Conservation (phyloP, 2,329 filamentous ascomycete genomes). For the Didymella sp. region DNA sequence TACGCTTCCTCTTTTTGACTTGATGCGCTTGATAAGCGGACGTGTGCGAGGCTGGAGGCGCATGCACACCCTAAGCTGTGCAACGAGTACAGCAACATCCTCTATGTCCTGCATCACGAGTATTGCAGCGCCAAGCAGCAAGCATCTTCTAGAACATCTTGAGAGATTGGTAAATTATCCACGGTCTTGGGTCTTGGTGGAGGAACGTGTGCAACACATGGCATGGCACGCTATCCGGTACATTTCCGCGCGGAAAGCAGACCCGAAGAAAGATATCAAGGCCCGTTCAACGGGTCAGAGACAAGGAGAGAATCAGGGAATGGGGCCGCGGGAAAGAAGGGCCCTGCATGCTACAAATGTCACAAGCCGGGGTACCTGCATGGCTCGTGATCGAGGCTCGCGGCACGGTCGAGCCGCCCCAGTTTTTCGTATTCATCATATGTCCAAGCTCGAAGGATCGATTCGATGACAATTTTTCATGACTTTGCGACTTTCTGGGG, state of each 20-base stretch:
- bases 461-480: not conserved
- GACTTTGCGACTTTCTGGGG: not conserved
- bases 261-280: slow-evolving; percentile 1
- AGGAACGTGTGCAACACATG: slow-evolving; percentile 1
- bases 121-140: slow-evolving; percentile 1
- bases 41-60: not conserved
- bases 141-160: not conserved
- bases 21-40: not conserved
- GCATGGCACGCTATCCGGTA: slow-evolving; percentile 8
- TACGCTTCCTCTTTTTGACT: not conserved
- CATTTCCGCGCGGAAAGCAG: slow-evolving; percentile 1
- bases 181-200: not conserved
- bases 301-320: not conserved
- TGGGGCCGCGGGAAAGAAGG: slow-evolving; percentile 7
- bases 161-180: not conserved
- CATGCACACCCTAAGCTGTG: not conserved
- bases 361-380: slow-evolving; percentile 20
- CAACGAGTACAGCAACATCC: not conserved
- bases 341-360: slow-evolving; percentile 13
- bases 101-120: not conserved
- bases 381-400: slow-evolving; percentile 16
- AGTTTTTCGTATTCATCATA: not conserved
- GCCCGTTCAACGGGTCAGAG: not conserved
- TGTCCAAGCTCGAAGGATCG: not conserved
- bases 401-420: slow-evolving; percentile 15